These are phyloP conservation scores for Glycine soja DNA, from an alignment of 306 rosid species.

Conservation along the genomic window DNA sequence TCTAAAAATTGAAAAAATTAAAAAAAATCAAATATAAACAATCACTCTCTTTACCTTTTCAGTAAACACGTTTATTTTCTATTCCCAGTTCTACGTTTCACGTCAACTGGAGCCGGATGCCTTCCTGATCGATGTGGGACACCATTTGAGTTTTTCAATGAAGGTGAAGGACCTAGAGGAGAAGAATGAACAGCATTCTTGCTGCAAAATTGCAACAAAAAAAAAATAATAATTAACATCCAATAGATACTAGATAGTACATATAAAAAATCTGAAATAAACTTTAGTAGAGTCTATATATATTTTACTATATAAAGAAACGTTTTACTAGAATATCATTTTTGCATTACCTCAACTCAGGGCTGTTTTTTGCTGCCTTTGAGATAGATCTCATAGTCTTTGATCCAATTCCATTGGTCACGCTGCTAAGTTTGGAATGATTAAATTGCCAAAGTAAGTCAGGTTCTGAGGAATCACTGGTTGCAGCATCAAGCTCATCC, in stretches of 20 bases:
- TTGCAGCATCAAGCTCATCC: conserved; percentile 91
- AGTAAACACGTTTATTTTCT: conserved; percentile 65
- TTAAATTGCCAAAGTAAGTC: conserved; percentile 96
- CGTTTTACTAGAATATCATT: too few species aligned
- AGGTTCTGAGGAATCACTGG: conserved; percentile 95
- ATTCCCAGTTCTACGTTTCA: conserved; percentile 73
- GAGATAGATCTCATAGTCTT: conserved; percentile 59
- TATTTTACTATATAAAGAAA: too few species aligned
- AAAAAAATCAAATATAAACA: neutral
- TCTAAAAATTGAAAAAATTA: conserved; percentile 46
- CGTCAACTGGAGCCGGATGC: conserved; percentile 69
- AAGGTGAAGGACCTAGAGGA: conserved; percentile 76
- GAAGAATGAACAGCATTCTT: conserved; percentile 55
- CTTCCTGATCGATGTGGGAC: conserved; percentile 68
- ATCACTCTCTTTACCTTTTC: conserved; percentile 45
- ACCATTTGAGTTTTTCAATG: conserved; percentile 68
- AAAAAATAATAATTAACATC: conserved; percentile 19
- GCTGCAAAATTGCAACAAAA: conserved; percentile 52
- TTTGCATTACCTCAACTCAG: conserved; percentile 72
- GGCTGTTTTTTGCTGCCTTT: conserved; percentile 63
- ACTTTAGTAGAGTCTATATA: too few species aligned
- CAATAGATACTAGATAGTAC: neutral
- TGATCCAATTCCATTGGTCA: conserved; percentile 66
- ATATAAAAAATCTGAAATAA: too few species aligned
- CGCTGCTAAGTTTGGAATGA: conserved; percentile 66